Evolutionary conservation across 129 eudicot genomes (phyloP).

Genomic region (Tagetes erecta): DNA sequence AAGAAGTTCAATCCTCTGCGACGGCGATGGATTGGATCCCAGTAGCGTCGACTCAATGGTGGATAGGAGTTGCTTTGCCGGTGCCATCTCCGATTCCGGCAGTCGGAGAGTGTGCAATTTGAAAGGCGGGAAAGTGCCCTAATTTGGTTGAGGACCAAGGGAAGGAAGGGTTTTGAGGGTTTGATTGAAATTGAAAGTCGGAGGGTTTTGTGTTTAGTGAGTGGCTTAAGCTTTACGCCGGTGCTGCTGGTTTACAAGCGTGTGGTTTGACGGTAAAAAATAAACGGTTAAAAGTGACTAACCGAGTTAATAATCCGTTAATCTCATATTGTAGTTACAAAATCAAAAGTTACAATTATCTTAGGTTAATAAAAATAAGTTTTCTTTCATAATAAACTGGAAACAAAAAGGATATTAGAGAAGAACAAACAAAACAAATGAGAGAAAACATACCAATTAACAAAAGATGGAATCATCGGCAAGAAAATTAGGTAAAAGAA

Average conservation of each 20-base stretch:
- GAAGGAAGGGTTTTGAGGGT: slow-evolving; percentile 1
- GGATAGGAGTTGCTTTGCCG: slow-evolving; percentile 74
- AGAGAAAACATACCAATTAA: too few species aligned
- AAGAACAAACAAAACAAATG: too few species aligned
- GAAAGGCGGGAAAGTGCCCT: slow-evolving; percentile 43
- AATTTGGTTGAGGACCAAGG: slow-evolving; percentile 18
- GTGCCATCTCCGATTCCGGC: slow-evolving; percentile 57
- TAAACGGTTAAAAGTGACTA: too few species aligned
- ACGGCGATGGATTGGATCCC: slow-evolving; percentile 61
- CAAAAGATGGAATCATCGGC: too few species aligned
- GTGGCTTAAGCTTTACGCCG: not conserved
- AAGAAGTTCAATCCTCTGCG: slow-evolving; percentile 70
- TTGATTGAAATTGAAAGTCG: too few species aligned
- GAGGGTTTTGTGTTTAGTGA: slow-evolving; percentile 1
- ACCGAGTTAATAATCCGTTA: too few species aligned
- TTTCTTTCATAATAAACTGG: too few species aligned
- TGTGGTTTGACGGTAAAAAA: not conserved
- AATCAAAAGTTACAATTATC: too few species aligned
- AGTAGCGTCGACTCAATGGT: slow-evolving; percentile 65
- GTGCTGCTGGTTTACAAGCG: slow-evolving; percentile 19
- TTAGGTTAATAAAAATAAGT: too few species aligned
- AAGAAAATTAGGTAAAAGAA: too few species aligned
- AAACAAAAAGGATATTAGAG: too few species aligned
- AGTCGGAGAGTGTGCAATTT: not conserved
- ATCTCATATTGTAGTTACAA: too few species aligned